Evolutionary conservation across 2,329 filamentous ascomycete species (phyloP), one percentile per base, ranked within the genome.

Genomic region (Neoscytalidium dimidiatum): DNA sequence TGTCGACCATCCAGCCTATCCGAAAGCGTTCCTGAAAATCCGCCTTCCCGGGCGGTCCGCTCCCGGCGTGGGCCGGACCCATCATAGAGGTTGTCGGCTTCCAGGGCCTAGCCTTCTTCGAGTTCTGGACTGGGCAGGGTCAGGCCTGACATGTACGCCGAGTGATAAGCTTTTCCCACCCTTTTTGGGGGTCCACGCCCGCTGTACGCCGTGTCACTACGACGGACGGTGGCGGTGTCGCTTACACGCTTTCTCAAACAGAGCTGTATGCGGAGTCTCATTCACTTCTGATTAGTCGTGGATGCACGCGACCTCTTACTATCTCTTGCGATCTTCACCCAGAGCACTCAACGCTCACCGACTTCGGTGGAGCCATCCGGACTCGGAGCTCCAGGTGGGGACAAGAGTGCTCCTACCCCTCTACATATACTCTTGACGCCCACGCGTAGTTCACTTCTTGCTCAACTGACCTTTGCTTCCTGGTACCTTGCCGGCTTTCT

Each of bases 361-460:
- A 58, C 56, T 44, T 44, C 26, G 21, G 56, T 58, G 38, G 56
- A 58, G 38, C 56, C 41, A 33, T 58, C 56, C 56, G 38, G 33
- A 44, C 38, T 58, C 56, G 56, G 56, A 58, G 38, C 38, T 11
- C 51, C 56, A n/a, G 41, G 56, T 44, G 38, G 56, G 56, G 56
- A 33, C 38, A 21, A 9, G 28, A 33, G 56, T 46, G 14, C 26
- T 58, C 41, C 23, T 46, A n/a, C n/a, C 46, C 26, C 38, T 28
- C 26, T 46, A 33, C 31, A 58, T 58, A 31, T 33, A 23, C 33
- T 23, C 5, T 9, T 23, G 4, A 9, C 17, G 9, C n/a, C 53
- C 41, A 3, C 26, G 23, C 7, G 13, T 23, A 7, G 52, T n/a
- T 35, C 33, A 5, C 9, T 23, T 46, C 17, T 38, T 29, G 26